Base-by-base conservation (phyloP, 2,329 filamentous ascomycete species). In the Fusarium sublunatum region DNA sequence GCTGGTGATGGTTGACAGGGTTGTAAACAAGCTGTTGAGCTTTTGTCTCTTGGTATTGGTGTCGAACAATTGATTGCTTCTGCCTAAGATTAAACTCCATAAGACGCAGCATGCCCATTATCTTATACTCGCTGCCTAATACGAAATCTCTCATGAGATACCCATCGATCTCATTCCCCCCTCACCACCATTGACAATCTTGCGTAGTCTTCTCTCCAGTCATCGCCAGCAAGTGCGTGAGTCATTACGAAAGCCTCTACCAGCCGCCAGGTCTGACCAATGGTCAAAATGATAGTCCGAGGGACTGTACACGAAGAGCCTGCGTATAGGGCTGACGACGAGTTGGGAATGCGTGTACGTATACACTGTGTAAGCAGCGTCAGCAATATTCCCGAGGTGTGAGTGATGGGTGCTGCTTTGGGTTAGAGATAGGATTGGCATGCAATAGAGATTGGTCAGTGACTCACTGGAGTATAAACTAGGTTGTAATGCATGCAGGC, bases 71-170 rank as follows among this genome's bases (percentile, higher is more conserved):
- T 28, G 42, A 19, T 46, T 54, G 45, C 51, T 49, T 67, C 38
- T 63, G 47, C 47, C 46, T 54, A 45, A 55, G 31, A 50, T 50
- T 35, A 5, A 45, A 62, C 39, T 55, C 39, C 55, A 25, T 3
- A 38, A 53, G 29, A 24, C 12, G 43, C 25, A 8, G 9, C 48
- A 54, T 51, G 32, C 31, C 24, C 28, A 13, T 46, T 29, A 35
- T 47, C 65, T 69, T 71, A 71, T 70, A 71, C 51, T 52, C 58
- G 45, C 56, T 58, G 49, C 44, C 42, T 53, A 24, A 26, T 19
- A 29, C 7, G 15, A 8, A n/a, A 40, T 26, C 15, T 25, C 15
- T 19, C 7, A n/a, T 15, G 29, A 28, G 44, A 15, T 31, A 35
- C 11, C 11, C 24, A 8, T 41, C 19, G 11, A 38, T 48, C 35